Percentiles rank a stretch among this genome's conserved stretches.
Conservation (phyloP, 306 rosid genomes). For the Cucurbita ficifolia region DNA sequence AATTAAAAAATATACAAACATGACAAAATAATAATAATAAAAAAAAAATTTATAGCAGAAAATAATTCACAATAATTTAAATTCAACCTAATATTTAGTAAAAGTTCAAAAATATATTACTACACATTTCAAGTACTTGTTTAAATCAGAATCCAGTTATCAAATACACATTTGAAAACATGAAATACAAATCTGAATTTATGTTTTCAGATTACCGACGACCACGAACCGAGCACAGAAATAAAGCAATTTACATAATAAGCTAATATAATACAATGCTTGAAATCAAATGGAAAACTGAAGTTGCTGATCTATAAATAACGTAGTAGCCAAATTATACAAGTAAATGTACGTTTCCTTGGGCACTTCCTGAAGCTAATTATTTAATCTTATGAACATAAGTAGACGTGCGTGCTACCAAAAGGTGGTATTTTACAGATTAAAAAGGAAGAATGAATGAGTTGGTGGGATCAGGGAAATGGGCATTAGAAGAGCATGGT, state of each 20-base stretch:
- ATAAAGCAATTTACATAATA: neutral
- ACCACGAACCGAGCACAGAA: too few relatives aligned
- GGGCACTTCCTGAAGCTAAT: neutral
- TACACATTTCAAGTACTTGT: too few relatives aligned
- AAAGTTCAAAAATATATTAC: too few relatives aligned
- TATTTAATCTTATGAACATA: slow-evolving; percentile 3
- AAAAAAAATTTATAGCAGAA: too few relatives aligned
- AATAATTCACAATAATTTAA: too few relatives aligned
- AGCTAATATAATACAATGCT: neutral
- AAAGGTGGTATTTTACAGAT: slow-evolving; percentile 3
- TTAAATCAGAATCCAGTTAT: too few relatives aligned
- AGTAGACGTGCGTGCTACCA: neutral
- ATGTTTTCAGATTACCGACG: too few relatives aligned
- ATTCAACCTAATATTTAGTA: too few relatives aligned
- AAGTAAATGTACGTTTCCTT: neutral
- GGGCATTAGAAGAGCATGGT: neutral
- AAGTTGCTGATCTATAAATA: slow-evolving; percentile 6
- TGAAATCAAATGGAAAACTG: neutral
- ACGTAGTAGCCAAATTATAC: slow-evolving; percentile 1
- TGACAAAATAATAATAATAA: too few relatives aligned
- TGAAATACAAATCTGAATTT: too few relatives aligned
- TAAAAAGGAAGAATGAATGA: neutral
- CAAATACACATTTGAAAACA: too few relatives aligned
- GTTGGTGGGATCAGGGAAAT: neutral
- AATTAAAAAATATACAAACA: too few relatives aligned